Conservation (phyloP, 2,329 filamentous ascomycete genomes). For the Trichoderma atrobrunneum region DNA sequence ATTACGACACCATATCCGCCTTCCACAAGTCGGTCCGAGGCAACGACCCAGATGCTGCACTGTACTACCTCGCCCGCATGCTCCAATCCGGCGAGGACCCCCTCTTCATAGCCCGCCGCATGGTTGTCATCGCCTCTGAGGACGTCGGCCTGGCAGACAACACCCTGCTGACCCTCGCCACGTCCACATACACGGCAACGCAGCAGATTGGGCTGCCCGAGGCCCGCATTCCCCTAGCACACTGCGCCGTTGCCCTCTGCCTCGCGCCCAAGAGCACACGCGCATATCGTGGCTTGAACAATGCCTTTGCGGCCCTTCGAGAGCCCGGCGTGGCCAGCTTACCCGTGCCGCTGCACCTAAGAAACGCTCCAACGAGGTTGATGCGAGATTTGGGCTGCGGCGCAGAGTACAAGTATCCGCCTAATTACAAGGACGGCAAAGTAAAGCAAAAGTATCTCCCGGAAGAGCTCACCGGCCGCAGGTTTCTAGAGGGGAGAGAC, state of each 20-base stretch:
- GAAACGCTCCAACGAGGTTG: constrained; percentile 86
- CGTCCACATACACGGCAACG: constrained; percentile 78
- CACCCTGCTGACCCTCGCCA: constrained; percentile 77
- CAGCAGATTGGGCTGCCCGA: constrained; percentile 96
- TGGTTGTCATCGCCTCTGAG: constrained; percentile 93
- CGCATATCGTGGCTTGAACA: constrained; percentile 78
- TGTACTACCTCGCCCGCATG: constrained; percentile 97
- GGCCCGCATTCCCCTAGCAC: constrained; percentile 85
- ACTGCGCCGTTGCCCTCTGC: constrained; percentile 77
- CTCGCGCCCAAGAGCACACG: constrained; percentile 83
- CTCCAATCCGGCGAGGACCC: constrained; percentile 92
- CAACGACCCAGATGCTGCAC: constrained; percentile 76
- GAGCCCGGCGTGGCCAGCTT: constrained; percentile 81
- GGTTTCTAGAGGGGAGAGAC: constrained; percentile 77
- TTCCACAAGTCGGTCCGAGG: constrained; percentile 96
- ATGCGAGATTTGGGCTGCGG: constrained; percentile 95
- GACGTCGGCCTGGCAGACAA: constrained; percentile 91
- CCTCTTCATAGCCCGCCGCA: constrained; percentile 83
- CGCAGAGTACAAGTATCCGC: constrained; percentile 93
- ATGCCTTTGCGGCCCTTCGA: constrained; percentile 71
- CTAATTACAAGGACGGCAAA: constrained; percentile 77
- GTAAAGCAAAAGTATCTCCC: constrained; percentile 92
- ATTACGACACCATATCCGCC: constrained; percentile 96
- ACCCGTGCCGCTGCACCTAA: constrained; percentile 80
- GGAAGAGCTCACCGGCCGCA: constrained; percentile 64